phyloP scores from a whole-genome alignment of 805 yeast genomes.

The Myxozyma kluyveri region DNA sequence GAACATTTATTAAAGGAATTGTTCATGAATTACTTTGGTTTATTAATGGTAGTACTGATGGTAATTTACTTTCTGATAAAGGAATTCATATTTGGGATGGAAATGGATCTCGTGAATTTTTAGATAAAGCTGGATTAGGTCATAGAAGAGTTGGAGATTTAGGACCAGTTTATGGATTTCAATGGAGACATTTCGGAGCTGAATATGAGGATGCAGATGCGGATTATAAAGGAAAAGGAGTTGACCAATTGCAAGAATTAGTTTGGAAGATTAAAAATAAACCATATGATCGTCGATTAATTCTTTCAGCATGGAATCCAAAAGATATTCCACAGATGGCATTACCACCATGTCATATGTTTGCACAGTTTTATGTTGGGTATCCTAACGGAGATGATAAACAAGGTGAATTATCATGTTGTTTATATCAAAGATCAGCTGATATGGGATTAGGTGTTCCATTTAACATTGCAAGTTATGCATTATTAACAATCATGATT shows the following conservation, averaged over 20 bases:
- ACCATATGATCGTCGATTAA: slow-evolving; percentile 93
- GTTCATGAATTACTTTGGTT: slow-evolving; percentile 91
- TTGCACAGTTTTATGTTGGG: slow-evolving; percentile 90
- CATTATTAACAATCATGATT: slow-evolving; percentile 87
- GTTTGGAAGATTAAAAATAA: slow-evolving; percentile 76
- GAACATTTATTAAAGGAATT: slow-evolving; percentile 84
- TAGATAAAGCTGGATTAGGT: slow-evolving; percentile 77
- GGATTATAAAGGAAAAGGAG: slow-evolving; percentile 84
- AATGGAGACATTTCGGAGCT: slow-evolving; percentile 99
- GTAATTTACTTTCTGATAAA: slow-evolving; percentile 67
- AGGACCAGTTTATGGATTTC: slow-evolving; percentile 98
- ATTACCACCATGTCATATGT: slow-evolving; percentile 96
- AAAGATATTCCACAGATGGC: slow-evolving; percentile 94
- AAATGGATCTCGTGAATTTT: slow-evolving; percentile 87
- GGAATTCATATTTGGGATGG: slow-evolving; percentile 99
- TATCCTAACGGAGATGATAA: slow-evolving; percentile 54
- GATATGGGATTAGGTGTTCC: slow-evolving; percentile 99
- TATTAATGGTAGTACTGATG: slow-evolving; percentile 84
- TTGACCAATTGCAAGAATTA: slow-evolving; percentile 80
- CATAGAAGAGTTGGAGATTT: slow-evolving; percentile 87
- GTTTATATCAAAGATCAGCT: slow-evolving; percentile 94
- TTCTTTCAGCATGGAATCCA: slow-evolving; percentile 98
- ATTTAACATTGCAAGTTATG: slow-evolving; percentile 95
- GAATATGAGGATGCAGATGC: slow-evolving; percentile 80
- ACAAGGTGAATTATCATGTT: slow-evolving; percentile 75